A percentile compares a stretch with the other conserved stretches of the same genome.
phyloP scores from a whole-genome alignment of 495 filamentous ascomycete species.

The Acidiella bohemica region DNA sequence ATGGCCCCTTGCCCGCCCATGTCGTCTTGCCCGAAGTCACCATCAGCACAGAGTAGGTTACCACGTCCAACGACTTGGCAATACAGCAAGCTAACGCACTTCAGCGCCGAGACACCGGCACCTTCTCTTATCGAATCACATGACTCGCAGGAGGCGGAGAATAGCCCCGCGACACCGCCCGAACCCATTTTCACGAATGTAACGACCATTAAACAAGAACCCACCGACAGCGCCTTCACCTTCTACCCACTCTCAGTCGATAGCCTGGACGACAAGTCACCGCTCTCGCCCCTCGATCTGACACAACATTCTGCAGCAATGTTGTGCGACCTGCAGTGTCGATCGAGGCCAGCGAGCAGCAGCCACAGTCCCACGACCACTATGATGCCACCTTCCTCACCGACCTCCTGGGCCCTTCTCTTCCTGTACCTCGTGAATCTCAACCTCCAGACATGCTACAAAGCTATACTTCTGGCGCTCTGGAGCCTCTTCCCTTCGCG shows the following conservation, averaged over 20 bases:
- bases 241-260: conserved; percentile 28
- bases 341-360: conserved; percentile 39
- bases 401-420: conserved; percentile 11
- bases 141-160: conserved; percentile 6
- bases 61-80: background rate
- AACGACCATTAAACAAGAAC: conserved; percentile 41
- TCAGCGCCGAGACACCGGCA: conserved; percentile 15
- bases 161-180: conserved; percentile 27
- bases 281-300: conserved; percentile 52
- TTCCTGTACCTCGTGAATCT: conserved; percentile 14
- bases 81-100: background rate
- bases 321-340: conserved; percentile 99
- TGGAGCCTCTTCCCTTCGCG: conserved; percentile 21
- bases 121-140: conserved; percentile 35
- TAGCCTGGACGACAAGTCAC: conserved; percentile 14
- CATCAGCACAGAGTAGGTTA: conserved; percentile 5
- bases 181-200: conserved; percentile 26
- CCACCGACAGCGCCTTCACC: conserved; percentile 35
- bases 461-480: conserved; percentile 12
- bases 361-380: too few species aligned
- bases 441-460: conserved; percentile 14
- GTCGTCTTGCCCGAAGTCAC: conserved; percentile 23
- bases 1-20: conserved; percentile 27
- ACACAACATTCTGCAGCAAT: conserved; percentile 99
- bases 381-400: conserved; percentile 12